Conservation (phyloP, 2,329 filamentous ascomycete genomes). For the Neopestalotiopsis sp. region DNA sequence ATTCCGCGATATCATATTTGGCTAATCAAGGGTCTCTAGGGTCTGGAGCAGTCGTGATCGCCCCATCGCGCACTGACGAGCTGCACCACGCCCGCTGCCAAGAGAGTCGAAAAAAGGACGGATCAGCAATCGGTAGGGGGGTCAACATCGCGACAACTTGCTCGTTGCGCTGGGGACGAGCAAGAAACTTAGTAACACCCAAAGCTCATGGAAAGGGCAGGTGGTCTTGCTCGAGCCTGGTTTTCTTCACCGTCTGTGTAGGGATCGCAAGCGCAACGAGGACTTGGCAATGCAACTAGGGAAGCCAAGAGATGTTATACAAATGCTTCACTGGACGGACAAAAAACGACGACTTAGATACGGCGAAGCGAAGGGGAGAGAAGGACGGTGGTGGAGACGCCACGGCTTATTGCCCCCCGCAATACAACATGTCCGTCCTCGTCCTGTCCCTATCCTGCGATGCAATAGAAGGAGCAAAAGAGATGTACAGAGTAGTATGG, state of each 20-base stretch:
- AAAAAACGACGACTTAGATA: slow-evolving; percentile 14
- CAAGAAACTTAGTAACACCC: background rate
- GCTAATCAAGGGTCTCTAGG: slow-evolving; percentile 7
- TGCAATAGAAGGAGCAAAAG: background rate
- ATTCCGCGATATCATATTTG: background rate
- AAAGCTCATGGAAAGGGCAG: slow-evolving; percentile 16
- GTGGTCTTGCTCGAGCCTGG: slow-evolving; percentile 11
- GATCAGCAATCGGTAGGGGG: slow-evolving; percentile 5
- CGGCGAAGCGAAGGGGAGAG: slow-evolving; percentile 1
- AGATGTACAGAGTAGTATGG: background rate
- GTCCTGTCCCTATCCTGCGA: background rate
- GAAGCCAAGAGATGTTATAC: slow-evolving; percentile 14
- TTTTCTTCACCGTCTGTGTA: slow-evolving; percentile 7
- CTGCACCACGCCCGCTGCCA: background rate
- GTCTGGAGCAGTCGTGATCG: slow-evolving; percentile 15
- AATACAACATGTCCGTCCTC: background rate
- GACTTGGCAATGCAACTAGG: slow-evolving; percentile 17
- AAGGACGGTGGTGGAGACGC: background rate
- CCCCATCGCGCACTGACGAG: slow-evolving; percentile 1
- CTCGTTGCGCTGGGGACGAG: background rate
- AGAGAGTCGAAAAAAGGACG: background rate
- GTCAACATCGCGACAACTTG: slow-evolving; percentile 8
- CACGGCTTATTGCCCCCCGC: slow-evolving; percentile 7
- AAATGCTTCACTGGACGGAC: slow-evolving; percentile 16
- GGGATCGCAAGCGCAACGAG: slow-evolving; percentile 4